Conservation (phyloP, 2,329 filamentous ascomycete species). For the Clarireedia paspali region DNA sequence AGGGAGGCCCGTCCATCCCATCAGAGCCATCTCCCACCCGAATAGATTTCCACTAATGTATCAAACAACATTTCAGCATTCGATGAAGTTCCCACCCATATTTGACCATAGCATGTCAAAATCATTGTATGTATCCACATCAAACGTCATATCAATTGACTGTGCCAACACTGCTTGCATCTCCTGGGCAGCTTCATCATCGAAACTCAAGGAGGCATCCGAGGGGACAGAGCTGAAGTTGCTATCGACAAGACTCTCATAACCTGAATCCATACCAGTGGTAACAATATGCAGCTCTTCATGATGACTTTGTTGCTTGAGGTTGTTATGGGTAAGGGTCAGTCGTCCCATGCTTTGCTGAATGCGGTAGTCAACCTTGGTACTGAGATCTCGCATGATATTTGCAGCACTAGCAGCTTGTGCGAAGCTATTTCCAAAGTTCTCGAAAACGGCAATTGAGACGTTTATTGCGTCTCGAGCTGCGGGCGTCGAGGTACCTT, state of each 20-base stretch:
- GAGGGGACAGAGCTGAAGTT: not conserved
- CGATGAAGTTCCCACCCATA: slow-evolving; percentile 5
- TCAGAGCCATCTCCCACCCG: not conserved
- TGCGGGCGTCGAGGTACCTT: slow-evolving; percentile 20
- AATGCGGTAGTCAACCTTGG: slow-evolving; percentile 24
- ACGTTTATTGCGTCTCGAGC: slow-evolving; percentile 31
- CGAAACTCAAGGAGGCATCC: slow-evolving; percentile 3
- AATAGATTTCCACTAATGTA: not conserved
- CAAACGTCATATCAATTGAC: slow-evolving; percentile 13
- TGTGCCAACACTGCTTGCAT: slow-evolving; percentile 10
- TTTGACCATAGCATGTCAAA: slow-evolving; percentile 10
- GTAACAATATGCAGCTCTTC: slow-evolving; percentile 6
- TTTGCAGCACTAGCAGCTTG: slow-evolving; percentile 30
- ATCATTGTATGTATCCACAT: slow-evolving; percentile 11
- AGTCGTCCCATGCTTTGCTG: not conserved
- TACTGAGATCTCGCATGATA: slow-evolving; percentile 27
- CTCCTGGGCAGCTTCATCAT: slow-evolving; percentile 7
- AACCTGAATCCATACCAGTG: slow-evolving; percentile 1
- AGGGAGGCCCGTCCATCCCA: not conserved
- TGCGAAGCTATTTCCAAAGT: slow-evolving; percentile 30
- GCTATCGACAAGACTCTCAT: slow-evolving; percentile 6
- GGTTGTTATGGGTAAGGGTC: not conserved
- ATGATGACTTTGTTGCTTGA: not conserved
- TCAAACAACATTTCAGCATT: slow-evolving; percentile 29
- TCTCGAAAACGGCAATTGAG: slow-evolving; percentile 32